Evolutionary conservation across 345 rosid genomes (phyloP).

Genomic region (Triadica sebifera): DNA sequence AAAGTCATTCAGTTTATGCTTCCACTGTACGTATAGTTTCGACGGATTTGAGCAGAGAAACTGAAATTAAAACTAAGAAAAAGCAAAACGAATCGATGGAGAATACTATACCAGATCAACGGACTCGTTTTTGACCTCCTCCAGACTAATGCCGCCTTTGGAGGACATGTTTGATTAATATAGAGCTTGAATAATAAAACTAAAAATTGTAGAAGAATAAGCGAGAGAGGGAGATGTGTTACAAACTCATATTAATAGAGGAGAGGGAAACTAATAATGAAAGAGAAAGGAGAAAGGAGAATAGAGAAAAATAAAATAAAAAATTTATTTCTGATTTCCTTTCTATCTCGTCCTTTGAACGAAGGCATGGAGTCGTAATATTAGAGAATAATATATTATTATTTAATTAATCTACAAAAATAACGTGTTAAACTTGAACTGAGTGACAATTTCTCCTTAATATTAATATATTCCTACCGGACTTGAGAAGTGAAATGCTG

Average conservation of each 20-base stretch:
- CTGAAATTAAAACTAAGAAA: neutral
- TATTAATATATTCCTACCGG: no score
- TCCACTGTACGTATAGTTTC: no score
- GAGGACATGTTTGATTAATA: constrained; percentile 23
- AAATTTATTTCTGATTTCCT: neutral
- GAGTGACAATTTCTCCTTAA: no score
- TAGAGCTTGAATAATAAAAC: neutral
- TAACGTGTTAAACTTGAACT: no score
- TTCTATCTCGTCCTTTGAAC: neutral
- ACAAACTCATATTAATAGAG: neutral
- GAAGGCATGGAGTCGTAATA: neutral
- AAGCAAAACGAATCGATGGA: neutral
- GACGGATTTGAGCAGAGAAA: neutral
- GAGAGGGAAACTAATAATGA: neutral
- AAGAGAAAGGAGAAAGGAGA: neutral
- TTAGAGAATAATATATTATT: no score
- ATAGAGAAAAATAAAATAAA: neutral
- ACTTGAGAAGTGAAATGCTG: neutral
- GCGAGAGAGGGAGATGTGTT: neutral
- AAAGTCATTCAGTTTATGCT: neutral
- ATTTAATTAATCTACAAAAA: no score
- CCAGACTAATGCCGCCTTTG: constrained; percentile 48
- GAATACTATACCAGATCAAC: constrained; percentile 60
- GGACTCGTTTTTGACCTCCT: constrained; percentile 64
- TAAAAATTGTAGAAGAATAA: neutral